Conservation (phyloP, 23 red algal genomes). For the Agarophyton chilense region DNA sequence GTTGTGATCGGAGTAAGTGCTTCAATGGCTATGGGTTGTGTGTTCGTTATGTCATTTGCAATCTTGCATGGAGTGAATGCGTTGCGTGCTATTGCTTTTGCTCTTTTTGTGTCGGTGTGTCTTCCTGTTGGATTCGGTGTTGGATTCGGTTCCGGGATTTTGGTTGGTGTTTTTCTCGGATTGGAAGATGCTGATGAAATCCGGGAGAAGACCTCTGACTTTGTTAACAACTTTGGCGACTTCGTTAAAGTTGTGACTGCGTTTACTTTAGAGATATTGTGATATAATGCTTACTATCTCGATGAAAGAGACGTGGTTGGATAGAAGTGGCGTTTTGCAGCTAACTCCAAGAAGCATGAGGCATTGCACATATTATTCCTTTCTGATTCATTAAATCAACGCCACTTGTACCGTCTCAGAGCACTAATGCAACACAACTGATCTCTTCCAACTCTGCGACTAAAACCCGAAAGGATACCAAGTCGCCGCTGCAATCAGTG, state of each 20-base stretch:
- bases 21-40: conserved; percentile 63
- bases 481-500: too few species aligned
- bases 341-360: not conserved
- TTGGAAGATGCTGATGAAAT: conserved; percentile 56
- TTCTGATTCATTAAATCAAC: not conserved
- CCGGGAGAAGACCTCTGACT: conserved; percentile 51
- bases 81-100: conserved; percentile 49
- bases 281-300: not conserved
- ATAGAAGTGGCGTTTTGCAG: not conserved
- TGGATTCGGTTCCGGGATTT: conserved; percentile 41
- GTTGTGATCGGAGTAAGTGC: conserved; percentile 65
- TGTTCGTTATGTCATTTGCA: conserved; percentile 64
- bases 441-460: too few species aligned
- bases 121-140: conserved; percentile 52
- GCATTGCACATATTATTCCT: not conserved
- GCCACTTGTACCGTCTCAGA: not conserved
- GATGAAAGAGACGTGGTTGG: not conserved
- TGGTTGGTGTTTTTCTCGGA: conserved; percentile 42
- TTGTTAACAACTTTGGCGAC: conserved; percentile 49
- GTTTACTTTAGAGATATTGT: conserved; percentile 65
- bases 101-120: conserved; percentile 49
- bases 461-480: too few species aligned
- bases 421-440: too few species aligned
- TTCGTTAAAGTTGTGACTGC: conserved; percentile 44
- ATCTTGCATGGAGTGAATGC: conserved; percentile 64